phyloP scores from a whole-genome alignment of 768 basidiomycete genomes.

The Suillus luteus region DNA sequence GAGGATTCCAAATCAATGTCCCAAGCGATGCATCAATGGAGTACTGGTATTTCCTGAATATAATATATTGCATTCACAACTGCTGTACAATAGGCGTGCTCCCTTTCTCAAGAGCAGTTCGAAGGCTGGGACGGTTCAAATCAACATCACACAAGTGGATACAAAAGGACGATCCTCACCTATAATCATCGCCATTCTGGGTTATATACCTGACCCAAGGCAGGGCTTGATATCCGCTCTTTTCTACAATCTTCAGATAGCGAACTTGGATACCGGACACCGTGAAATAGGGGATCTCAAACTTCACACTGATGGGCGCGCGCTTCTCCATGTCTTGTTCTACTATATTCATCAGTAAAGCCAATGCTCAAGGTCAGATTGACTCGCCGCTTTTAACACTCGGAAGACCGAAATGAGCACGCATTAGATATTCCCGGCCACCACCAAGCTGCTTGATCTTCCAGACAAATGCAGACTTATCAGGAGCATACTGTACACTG shows the following conservation, averaged over 20 bases:
- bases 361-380: background rate
- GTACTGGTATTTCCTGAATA: slow-evolving; percentile 20
- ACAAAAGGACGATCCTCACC: slow-evolving; percentile 44
- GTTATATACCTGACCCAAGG: slow-evolving; percentile 97
- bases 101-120: slow-evolving; percentile 76
- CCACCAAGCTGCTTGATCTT: slow-evolving; percentile 98
- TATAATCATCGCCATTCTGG: slow-evolving; percentile 90
- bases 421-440: slow-evolving; percentile 95
- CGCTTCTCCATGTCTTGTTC: slow-evolving; percentile 48
- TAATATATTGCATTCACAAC: slow-evolving; percentile 30
- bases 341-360: background rate
- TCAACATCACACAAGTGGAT: background rate
- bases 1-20: background rate
- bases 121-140: slow-evolving; percentile 44
- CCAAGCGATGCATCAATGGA: background rate
- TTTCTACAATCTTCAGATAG: slow-evolving; percentile 98
- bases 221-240: slow-evolving; percentile 94
- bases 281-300: slow-evolving; percentile 98
- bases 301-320: slow-evolving; percentile 95
- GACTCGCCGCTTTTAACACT: slow-evolving; percentile 85
- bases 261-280: slow-evolving; percentile 97
- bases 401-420: slow-evolving; percentile 96
- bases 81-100: slow-evolving; percentile 56
- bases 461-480: slow-evolving; percentile 98
- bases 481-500: slow-evolving; percentile 94